A percentile compares a stretch with the other conserved stretches of the same genome.
These are phyloP conservation scores for Boletellus emodensis DNA, from an alignment of 768 basidiomycete species.

Conservation along the genomic window DNA sequence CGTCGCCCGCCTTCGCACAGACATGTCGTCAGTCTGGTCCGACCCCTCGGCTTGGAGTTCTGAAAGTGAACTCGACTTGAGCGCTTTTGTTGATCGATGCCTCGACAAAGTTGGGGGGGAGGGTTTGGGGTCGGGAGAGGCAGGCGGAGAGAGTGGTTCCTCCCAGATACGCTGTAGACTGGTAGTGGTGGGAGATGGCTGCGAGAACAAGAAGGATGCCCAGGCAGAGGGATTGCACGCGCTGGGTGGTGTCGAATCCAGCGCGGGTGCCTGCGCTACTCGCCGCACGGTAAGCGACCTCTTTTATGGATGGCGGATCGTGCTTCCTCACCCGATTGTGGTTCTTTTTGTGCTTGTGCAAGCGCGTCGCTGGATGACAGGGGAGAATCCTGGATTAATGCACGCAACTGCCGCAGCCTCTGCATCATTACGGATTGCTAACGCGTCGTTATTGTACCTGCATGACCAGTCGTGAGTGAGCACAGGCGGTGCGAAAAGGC, in stretches of 20 bases:
- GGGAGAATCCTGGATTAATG: background rate
- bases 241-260: background rate
- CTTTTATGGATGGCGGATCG: background rate
- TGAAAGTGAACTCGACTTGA: too few species aligned
- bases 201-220: background rate
- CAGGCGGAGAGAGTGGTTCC: background rate
- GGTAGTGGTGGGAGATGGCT: background rate
- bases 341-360: background rate
- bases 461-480: background rate
- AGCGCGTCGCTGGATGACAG: background rate
- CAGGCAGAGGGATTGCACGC: background rate
- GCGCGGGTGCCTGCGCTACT: background rate
- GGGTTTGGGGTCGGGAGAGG: background rate
- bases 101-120: background rate
- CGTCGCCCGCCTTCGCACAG: background rate
- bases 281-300: conserved; percentile 1
- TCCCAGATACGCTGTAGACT: background rate
- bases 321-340: conserved; percentile 6
- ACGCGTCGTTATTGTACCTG: background rate
- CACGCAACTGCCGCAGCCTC: background rate
- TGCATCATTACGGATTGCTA: background rate
- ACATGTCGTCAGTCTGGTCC: background rate
- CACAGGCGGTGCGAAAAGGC: background rate
- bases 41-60: background rate
- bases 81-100: background rate